Base-by-base conservation (phyloP, 2,329 filamentous ascomycete genomes). In the Arachnomyces sp. region DNA sequence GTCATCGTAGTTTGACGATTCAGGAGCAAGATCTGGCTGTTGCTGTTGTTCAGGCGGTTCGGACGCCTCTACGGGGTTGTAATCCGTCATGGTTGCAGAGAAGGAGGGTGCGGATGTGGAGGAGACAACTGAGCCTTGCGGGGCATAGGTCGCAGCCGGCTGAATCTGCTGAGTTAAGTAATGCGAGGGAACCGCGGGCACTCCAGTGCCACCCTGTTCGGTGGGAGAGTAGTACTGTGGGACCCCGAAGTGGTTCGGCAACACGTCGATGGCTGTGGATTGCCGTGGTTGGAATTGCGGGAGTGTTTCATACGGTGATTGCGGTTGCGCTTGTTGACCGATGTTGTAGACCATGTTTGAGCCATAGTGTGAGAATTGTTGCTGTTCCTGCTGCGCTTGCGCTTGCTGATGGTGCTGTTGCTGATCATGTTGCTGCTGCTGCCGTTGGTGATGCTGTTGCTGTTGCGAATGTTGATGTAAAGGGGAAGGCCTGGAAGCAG, bases 341-440 rank as follows among this genome's bases (percentile, higher is more conserved):
- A 89, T 82, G 66, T 80, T 81, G 70, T 93, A 93, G 74, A 92
- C 81, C 68, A 90, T 79, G 48, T 77, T 76, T 40, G 76, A 67
- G 39, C 79, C 70, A 53, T 79, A 79, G 49, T 68, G 66, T 39
- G 64, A 55, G 54, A 72, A 73, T 44, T 67, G 62, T 46, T 65
- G 64, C 43, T 57, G 61, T 31, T 62, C 62, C 32, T 75, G 71
- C 50, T 74, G 71, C 9, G 5, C 20, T 9, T 25, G 20, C 20
- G 20, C 20, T 25, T 38, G 40, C 8, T 37, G 40, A 11, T 38
- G 28, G 9, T 42, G 39, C 15, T 40, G 38, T 16, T 20, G 28
- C 17, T 28, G 38, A 9, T 29, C 15, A 7, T 40, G 38, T 7
- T 29, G 28, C 28, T 35, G 30, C 29, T 34, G 32, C 45, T 80